Evolutionary conservation across 2,329 filamentous ascomycete species (phyloP), one percentile per base, ranked within the genome.

Genomic region (Cladophialophora chaetospira): DNA sequence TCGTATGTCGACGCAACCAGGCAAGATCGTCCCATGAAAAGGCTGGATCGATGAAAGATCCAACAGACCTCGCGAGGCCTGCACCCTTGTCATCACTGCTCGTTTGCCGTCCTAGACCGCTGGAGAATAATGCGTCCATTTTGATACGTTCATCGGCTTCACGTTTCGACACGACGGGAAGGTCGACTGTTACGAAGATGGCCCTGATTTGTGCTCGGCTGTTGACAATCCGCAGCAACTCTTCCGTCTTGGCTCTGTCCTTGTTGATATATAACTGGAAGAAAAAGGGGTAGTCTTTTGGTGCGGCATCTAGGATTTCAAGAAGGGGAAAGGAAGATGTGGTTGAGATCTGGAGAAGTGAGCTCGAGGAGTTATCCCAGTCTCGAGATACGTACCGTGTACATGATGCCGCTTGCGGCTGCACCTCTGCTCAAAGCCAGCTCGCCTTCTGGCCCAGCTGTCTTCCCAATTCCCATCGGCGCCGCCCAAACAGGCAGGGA

Each of bases 221-320:
- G 1, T 81, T 81, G 1, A 82, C 79, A 13, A 76, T 68, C 8
- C 65, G 68, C 1, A 87, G 67, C 0, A 85, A 69, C 1, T 71
- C 70, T 59, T 79, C 78, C 10, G 80, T 81, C 57, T 82, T 80
- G 9, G 67, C 56, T 0, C 82, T 73, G 60, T 84, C 74, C 63
- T 80, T 81, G 69, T 85, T 79, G 49, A 86, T 80, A 63, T 87
- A 87, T 2, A 87, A 73, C 67, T 86, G 83, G 65, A 85, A 84
- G 48, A 65, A 61, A 44, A 61, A 60, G 2, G 63, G 63, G 25
- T 63, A 47, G 17, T 53, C 44, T 28, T 44, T 47, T n/a, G 53
- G 46, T 11, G 46, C 40, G 11, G 57, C 70, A n/a, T 68, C 68
- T 26, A 76, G 71, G 21, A 87, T 79, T 53, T 85, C 82, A 1